Conservation (phyloP, 345 rosid species). For the Cochlearia excelsa region DNA sequence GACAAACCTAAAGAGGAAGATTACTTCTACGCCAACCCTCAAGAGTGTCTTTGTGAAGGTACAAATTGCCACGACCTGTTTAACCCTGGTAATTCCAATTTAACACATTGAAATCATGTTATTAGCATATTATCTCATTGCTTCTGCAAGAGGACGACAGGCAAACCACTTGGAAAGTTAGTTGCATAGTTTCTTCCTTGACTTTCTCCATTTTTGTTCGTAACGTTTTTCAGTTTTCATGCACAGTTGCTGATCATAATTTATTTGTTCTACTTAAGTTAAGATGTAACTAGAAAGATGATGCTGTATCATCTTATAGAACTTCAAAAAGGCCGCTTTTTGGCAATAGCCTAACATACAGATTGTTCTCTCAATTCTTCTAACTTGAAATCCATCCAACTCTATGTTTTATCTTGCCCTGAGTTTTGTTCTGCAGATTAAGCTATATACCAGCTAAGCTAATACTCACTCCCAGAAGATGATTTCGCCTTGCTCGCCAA, state of each 20-base stretch:
- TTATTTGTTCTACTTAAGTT: conserved; percentile 32
- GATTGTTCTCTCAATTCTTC: conserved; percentile 16
- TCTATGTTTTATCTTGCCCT: conserved; percentile 14
- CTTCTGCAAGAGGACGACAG: conserved; percentile 28
- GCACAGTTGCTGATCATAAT: conserved; percentile 38
- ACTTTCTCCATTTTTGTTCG: conserved; percentile 33
- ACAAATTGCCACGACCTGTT: conserved; percentile 55
- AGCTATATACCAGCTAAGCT: conserved; percentile 12
- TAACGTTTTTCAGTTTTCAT: conserved; percentile 29
- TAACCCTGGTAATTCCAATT: conserved; percentile 36
- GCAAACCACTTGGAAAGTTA: conserved; percentile 25
- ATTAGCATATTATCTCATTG: conserved; percentile 28
- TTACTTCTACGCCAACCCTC: conserved; percentile 94
- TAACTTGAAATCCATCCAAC: conserved; percentile 7
- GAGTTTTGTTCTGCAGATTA: conserved; percentile 27
- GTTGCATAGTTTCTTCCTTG: conserved; percentile 23
- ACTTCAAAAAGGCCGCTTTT: conserved; percentile 21
- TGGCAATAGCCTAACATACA: conserved; percentile 32
- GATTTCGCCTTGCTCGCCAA: conserved; percentile 94
- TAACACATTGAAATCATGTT: conserved; percentile 24
- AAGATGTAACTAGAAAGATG: conserved; percentile 38
- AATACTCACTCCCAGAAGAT: conserved; percentile 79
- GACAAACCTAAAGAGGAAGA: conserved; percentile 98
- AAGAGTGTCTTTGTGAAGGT: conserved; percentile 82
- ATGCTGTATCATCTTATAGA: conserved; percentile 31